Evolutionary conservation across 192 early-diverging fungal genomes (phyloP), one percentile per base, ranked within the genome.

Genomic region (Chytriomyces confervae): DNA sequence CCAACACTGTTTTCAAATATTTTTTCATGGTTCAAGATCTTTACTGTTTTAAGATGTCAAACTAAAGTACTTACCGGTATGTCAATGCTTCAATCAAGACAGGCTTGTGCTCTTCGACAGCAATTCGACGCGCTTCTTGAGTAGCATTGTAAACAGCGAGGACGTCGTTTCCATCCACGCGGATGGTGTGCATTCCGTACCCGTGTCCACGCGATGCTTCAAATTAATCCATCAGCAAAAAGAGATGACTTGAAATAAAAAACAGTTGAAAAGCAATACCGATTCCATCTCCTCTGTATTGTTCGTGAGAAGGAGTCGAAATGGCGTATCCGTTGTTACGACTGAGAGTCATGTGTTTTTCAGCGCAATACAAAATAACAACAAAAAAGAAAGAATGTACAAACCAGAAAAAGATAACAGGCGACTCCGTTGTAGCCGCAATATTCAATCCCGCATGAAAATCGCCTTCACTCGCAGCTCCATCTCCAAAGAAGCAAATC

Each of bases 261-360:
- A 60, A n/a, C 20, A 20, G 57, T 2, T n/a, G 2, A 7, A 63
- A 11, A 13, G 36, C 0, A 36, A 36, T 36, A 83, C 85, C 87
- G 78, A 99, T 97, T 60, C 97, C 97, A 78, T 99, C 97, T 48
- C 97, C 97, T 75, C 94, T 91, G 84, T 97, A 99, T 85, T 99
- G 97, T 75, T 99, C 97, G 44, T 87, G 85, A 24, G 93, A 87
- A 45, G 96, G 97, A 0, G 97, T 99, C 0, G 96, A 98, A 63
- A 99, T 99, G 23, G 97, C 96, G 82, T 93, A 99, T n/a, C 97
- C 97, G 82, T 99, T 99, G 88, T 99, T 99, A 51, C 97, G 93
- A 86, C 93, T 93, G 74, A 43, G 18, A 23, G 29, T 13, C 64
- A 65, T 11, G 13, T 0, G 13, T 16, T 60, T 60, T 60, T 60